Conservation (phyloP, 768 basidiomycete genomes). For the Cyclocybe aegerita region DNA sequence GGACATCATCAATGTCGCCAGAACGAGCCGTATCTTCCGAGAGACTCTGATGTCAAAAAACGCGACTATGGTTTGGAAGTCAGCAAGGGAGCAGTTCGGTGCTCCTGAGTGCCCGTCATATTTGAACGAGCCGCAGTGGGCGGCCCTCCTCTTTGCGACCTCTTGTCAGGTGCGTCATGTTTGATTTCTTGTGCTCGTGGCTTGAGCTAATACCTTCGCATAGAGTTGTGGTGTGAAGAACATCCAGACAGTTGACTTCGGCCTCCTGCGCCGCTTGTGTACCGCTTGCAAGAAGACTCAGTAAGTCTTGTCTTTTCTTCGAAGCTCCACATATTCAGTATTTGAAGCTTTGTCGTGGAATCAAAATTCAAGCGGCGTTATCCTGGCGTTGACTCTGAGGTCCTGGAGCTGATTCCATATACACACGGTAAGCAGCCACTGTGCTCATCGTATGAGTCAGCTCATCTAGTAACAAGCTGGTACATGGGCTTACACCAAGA, state of each 20-base stretch:
- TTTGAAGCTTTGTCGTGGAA: constrained; percentile 20
- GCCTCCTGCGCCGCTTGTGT: too few relatives aligned
- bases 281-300: too few relatives aligned
- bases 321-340: not conserved
- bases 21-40: constrained; percentile 16
- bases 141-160: constrained; percentile 11
- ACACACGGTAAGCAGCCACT: constrained; percentile 21
- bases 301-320: too few relatives aligned
- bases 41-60: constrained; percentile 9
- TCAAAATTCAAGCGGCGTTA: constrained; percentile 21
- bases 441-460: too few relatives aligned
- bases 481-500: too few relatives aligned
- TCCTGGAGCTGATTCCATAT: constrained; percentile 28
- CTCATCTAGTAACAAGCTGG: too few relatives aligned
- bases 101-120: constrained; percentile 15
- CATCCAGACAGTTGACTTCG: too few relatives aligned
- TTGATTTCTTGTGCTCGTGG: too few relatives aligned
- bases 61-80: constrained; percentile 21
- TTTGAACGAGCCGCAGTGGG: constrained; percentile 21
- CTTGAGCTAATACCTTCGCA: too few relatives aligned
- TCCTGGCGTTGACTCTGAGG: constrained; percentile 20
- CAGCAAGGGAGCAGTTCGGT: constrained; percentile 8
- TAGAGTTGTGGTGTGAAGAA: too few relatives aligned
- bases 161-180: not conserved
- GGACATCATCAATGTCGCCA: constrained; percentile 18